Evolutionary conservation across 176 grass and related monocot species (phyloP), one percentile per base, ranked within the genome.

Genomic region (Carex kokanica): DNA sequence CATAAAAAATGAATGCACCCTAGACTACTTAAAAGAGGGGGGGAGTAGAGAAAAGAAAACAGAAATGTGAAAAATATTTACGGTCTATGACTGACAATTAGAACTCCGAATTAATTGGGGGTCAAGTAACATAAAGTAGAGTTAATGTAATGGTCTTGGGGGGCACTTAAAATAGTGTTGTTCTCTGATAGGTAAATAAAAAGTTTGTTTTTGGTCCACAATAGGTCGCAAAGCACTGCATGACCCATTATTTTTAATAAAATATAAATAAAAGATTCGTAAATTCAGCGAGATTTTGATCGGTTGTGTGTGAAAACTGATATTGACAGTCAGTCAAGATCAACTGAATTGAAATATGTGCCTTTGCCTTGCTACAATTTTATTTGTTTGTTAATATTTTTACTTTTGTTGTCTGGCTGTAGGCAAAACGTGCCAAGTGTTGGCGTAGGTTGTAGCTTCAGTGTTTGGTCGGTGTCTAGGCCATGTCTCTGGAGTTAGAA

Each of bases 401-500:
- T 9, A 43, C 15, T 68, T 38, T 38, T 78, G 6, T 78, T 43
- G 67, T 71, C 67, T 71, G 15, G 73, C 1, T 34, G 23, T 78
- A 56, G 25, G 15, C 73, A 56, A 78, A n/a, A 78, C 14, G 51
- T 56, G 73, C 2, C 73, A 78, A 32, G 73, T 56, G 55, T 11
- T 32, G 13, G 24, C 2, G 49, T 56, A 77, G 49, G 2, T 55
- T 77, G 49, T 77, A 77, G 47, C 24, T 13, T 71, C 38, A 32
- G 73, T 77, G 73, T 78, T 78, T 78, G 73, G 73, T 78, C 73
- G 73, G 73, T 78, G 73, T 78, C 25, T 54, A 78, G 73, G 49
- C 73, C 73, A 56, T 78, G 73, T 78, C 25, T 25, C 25, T 78
- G 1, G 25, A 78, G 3, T 55, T 56, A 18, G 15, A 78, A 10